Base-by-base conservation (phyloP, 805 yeast genomes). In the Schwanniomyces sp. region DNA sequence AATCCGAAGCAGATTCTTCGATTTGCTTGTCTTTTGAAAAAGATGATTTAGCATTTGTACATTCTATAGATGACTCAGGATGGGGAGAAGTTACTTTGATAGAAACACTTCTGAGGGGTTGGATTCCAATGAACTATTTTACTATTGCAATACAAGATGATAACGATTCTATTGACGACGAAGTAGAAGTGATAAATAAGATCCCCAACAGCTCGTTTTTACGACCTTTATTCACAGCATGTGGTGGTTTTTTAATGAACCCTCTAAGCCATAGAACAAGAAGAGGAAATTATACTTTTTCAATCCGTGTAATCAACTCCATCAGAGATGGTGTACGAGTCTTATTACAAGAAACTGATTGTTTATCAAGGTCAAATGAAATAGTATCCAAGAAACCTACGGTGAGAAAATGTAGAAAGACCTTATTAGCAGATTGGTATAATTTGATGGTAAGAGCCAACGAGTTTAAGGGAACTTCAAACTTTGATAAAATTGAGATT, bases 71-170 rank as follows among this genome's bases (percentile, higher is more conserved):
- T 62, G 85, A 84, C 46, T 83, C 90, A 17, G 95, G 94, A 0
- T 88, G 95, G 95, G 92, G 91, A 50, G 95, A 88, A 62, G 94
- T 87, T 2, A 87, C 91, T 0, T 59, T 86, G 34, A 66, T 87
- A 7, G 83, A 81, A 47, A 72, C 83, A 11, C 69, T 84, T 44
- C 76, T 77, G 55, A 69, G 90, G 52, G 95, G 95, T 14, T 88
- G 95, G 95, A 88, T 87, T 14, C 95, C 95, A 3, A 84, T 88
- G 77, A 88, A 87, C 59, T 88, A 85, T 66, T 88, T 87, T 57
- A 68, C 83, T 5, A 74, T 69, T 43, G 75, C 74, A 1, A 68
- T 82, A 4, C 59, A 57, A 10, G 60, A 55, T 3, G 51, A 55
- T 5, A 64, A 63, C 9, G 61, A 64, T 9, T 39, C 40, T 7